Evolutionary conservation across 1,284 basidiomycete species (phyloP), one percentile per base, ranked within the genome.

Genomic region (Irpex lacteus): DNA sequence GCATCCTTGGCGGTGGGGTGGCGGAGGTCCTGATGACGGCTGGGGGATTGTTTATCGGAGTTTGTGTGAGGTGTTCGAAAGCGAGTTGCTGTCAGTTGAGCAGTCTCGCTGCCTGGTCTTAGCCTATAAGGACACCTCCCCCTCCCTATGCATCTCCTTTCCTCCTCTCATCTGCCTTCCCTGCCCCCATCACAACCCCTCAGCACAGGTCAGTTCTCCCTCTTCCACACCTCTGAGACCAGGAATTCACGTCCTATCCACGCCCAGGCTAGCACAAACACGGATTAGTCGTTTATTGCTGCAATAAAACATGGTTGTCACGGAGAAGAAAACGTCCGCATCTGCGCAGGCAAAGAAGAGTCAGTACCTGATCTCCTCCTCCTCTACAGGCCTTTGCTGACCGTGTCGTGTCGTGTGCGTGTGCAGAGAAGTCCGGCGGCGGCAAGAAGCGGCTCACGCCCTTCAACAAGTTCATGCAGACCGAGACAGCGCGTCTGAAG

Each of bases 381-480:
- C 53, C 18, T 9, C 15, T 18, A 47, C 26, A 13, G 7, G 44
- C 38, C 44, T 37, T 11, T 54, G 56, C 66, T 70, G 65, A 70
- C 49, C 15, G 59, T 61, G 52, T 19, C 18, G 26, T 47, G 40
- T 47, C 32, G 40, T 47, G 40, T 47, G 37, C 40, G 55, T 56
- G 13, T 38, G 9, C 64, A 66, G 67, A 70, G 67, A 60, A 40
- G 67, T 68, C 60, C 56, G 66, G 53, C 63, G 78, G 80, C 49
- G 78, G 79, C 65, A 77, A 77, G 65, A 85, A 83, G 74, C 85
- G 84, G 70, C 78, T 90, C 57, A 87, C 87, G 40, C 81, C 84
- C 8, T 92, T 90, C 77, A 92, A 92, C 74, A 90, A 87, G 73
- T 92, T 88, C 74, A 91, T 92, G 89, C 88, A 90, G 78, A 78